Evolutionary conservation across 2,329 filamentous ascomycete species (phyloP).

Genomic region (Colletotrichum phormii): DNA sequence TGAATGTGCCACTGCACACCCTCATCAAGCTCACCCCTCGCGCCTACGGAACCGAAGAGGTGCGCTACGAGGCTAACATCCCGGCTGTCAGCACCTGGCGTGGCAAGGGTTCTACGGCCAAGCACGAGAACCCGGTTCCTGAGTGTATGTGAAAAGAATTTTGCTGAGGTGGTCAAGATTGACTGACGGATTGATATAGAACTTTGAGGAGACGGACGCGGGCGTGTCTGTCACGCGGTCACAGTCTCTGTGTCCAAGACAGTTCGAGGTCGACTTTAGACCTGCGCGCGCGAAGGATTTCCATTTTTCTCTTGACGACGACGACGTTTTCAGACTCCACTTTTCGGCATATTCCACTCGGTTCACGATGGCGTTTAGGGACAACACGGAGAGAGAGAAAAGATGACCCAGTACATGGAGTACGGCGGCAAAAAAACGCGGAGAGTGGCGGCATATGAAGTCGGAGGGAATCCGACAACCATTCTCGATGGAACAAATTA

Average conservation of each 20-base stretch:
- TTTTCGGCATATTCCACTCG: slow-evolving; percentile 17
- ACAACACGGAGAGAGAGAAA: slow-evolving; percentile 18
- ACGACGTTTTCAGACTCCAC: slow-evolving; percentile 10
- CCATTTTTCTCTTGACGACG: slow-evolving; percentile 30
- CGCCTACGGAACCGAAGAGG: slow-evolving; percentile 92
- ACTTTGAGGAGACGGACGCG: background rate
- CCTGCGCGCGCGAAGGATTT: background rate
- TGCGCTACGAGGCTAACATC: slow-evolving; percentile 89
- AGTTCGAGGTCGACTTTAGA: background rate
- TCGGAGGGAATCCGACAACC: slow-evolving; percentile 4
- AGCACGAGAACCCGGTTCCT: slow-evolving; percentile 76
- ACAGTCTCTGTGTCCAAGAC: background rate
- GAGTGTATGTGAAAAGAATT: slow-evolving; percentile 40
- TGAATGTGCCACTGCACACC: slow-evolving; percentile 96
- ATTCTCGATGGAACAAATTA: slow-evolving; percentile 13
- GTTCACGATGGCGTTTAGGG: slow-evolving; percentile 24
- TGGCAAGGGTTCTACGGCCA: slow-evolving; percentile 91
- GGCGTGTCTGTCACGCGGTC: background rate
- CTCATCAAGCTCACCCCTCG: slow-evolving; percentile 96
- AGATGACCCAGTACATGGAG: slow-evolving; percentile 1
- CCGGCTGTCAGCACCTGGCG: slow-evolving; percentile 97
- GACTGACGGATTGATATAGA: slow-evolving; percentile 11
- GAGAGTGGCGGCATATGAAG: slow-evolving; percentile 5
- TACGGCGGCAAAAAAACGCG: slow-evolving; percentile 19
- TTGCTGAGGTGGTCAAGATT: no score